Conservation (phyloP, 192 early-diverging fungal genomes). For the Coemansia erecta region DNA sequence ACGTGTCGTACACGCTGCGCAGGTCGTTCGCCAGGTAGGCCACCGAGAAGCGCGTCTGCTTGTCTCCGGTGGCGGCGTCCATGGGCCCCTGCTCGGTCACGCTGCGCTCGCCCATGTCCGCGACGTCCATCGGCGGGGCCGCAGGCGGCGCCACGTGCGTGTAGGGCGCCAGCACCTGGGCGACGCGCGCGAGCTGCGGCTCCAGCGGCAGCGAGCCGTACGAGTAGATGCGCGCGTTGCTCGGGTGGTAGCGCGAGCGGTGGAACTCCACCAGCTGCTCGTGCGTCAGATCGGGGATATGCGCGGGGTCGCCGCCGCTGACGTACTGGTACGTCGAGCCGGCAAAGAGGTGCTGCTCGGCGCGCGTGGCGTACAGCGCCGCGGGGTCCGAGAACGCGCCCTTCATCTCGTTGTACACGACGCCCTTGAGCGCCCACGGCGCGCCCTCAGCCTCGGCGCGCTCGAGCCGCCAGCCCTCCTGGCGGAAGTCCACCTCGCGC, state of each 20-base stretch:
- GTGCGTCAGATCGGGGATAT: constrained; percentile 87
- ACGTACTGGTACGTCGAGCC: constrained; percentile 76
- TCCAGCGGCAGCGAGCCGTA: constrained; percentile 83
- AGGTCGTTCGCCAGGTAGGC: constrained; percentile 72
- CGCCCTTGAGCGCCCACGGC: constrained; percentile 74
- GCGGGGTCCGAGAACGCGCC: constrained; percentile 80
- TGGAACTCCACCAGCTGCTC: constrained; percentile 82
- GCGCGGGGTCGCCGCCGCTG: constrained; percentile 87
- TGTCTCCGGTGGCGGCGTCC: constrained; percentile 48
- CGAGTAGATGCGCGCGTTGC: constrained; percentile 87
- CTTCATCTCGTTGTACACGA: constrained; percentile 99
- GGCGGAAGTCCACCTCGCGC: constrained; percentile 80
- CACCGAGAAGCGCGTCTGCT: constrained; percentile 77
- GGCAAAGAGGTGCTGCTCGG: constrained; percentile 81
- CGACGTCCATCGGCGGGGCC: constrained; percentile 56
- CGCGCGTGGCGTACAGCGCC: constrained; percentile 71
- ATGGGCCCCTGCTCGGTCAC: constrained; percentile 50
- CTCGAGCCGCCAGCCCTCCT: constrained; percentile 95
- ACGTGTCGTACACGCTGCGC: constrained; percentile 80
- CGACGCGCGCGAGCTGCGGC: constrained; percentile 70
- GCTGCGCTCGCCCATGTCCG: constrained; percentile 41
- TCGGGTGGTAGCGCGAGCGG: constrained; percentile 83
- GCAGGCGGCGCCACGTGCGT: constrained; percentile 42
- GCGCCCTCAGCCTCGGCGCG: constrained; percentile 65
- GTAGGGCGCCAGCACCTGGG: constrained; percentile 60